These are phyloP conservation scores for Meira miltonrushii DNA, from an alignment of 1,284 basidiomycete genomes.

Conservation along the genomic window DNA sequence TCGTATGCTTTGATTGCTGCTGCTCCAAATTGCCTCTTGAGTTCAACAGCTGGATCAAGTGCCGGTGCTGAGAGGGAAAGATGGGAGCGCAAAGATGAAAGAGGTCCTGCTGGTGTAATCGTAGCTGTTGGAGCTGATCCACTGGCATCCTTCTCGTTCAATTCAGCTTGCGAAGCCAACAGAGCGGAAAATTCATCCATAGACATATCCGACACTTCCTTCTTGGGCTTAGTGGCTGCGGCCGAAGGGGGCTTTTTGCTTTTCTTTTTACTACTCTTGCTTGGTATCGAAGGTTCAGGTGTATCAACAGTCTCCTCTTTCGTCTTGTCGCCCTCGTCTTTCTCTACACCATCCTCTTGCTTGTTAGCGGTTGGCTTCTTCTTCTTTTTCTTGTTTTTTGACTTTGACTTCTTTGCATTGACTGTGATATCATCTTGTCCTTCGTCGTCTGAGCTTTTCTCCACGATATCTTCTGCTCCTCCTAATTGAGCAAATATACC, in stretches of 20 bases:
- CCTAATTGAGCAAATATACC: too few species aligned
- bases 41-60: conserved; percentile 45
- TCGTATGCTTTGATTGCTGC: conserved; percentile 50
- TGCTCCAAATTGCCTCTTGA: conserved; percentile 46
- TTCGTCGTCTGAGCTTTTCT: conserved; percentile 5
- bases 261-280: conserved; percentile 15
- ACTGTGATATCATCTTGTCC: conserved; percentile 16
- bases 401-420: conserved; percentile 24
- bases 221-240: conserved; percentile 14
- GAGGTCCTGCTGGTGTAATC: conserved; percentile 3
- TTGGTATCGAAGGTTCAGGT: background rate
- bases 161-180: conserved; percentile 32
- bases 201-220: conserved; percentile 43
- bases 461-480: too few species aligned
- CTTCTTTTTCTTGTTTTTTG: conserved; percentile 47
- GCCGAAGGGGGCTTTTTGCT: conserved; percentile 13
- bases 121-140: background rate
- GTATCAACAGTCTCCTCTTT: conserved; percentile 1
- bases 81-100: conserved; percentile 24
- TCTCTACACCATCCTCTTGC: conserved; percentile 28
- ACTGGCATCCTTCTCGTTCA: background rate
- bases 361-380: conserved; percentile 16
- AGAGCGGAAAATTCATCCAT: conserved; percentile 45
- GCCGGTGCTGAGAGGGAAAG: conserved; percentile 32
- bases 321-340: conserved; percentile 44